A percentile compares a stretch with the other conserved stretches of the same genome.
Evolutionary conservation across 192 early-diverging fungal genomes (phyloP).

Genomic region (Mortierella claussenii): DNA sequence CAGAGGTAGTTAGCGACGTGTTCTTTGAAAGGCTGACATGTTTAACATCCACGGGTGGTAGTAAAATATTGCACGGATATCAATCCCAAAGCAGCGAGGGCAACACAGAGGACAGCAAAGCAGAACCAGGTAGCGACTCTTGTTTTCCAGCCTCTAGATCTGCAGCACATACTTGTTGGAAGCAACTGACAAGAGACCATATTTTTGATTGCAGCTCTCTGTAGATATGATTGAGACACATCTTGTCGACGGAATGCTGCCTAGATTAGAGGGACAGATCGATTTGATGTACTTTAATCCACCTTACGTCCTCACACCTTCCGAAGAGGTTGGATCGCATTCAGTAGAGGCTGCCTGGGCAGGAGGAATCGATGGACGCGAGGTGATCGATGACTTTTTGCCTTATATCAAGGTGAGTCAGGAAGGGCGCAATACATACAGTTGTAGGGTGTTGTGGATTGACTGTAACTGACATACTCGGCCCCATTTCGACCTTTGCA

Average conservation of each 20-base stretch:
- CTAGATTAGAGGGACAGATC: slow-evolving; percentile 62
- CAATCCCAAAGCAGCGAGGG: slow-evolving; percentile 76
- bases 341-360: slow-evolving; percentile 91
- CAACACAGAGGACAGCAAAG: slow-evolving; percentile 72
- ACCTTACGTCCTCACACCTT: slow-evolving; percentile 91
- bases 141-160: too few relatives aligned
- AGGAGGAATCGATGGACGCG: slow-evolving; percentile 89
- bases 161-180: too few relatives aligned
- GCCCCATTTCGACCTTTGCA: background rate
- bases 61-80: slow-evolving; percentile 83
- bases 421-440: too few relatives aligned
- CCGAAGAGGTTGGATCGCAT: slow-evolving; percentile 78
- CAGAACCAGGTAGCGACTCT: slow-evolving; percentile 63
- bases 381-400: slow-evolving; percentile 84
- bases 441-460: too few relatives aligned
- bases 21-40: too few relatives aligned
- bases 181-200: too few relatives aligned
- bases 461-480: background rate
- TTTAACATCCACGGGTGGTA: too few relatives aligned
- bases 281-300: slow-evolving; percentile 95
- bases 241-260: slow-evolving; percentile 65
- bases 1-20: too few relatives aligned
- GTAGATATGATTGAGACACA: slow-evolving; percentile 76
- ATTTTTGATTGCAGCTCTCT: slow-evolving; percentile 46
- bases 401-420: slow-evolving; percentile 71